Conservation (phyloP, 2,329 filamentous ascomycete species). For the Raffaelea albimanens region DNA sequence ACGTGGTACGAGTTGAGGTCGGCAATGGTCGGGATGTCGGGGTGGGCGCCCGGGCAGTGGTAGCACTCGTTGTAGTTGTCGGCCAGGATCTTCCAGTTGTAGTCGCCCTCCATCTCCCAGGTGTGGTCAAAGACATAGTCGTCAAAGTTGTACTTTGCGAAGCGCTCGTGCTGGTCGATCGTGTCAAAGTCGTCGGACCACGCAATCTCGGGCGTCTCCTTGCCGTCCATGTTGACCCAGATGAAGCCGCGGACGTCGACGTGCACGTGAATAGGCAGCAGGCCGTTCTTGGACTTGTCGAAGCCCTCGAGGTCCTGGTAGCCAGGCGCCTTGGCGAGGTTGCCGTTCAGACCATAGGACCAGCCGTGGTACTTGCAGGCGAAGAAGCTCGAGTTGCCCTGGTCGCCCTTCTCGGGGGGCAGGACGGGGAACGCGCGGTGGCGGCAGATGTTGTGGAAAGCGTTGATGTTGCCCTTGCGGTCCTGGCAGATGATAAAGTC, state of each 20-base stretch:
- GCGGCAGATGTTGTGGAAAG: slow-evolving; percentile 51
- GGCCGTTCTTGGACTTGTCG: slow-evolving; percentile 43
- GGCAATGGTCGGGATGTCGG: slow-evolving; percentile 46
- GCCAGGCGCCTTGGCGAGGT: slow-evolving; percentile 49
- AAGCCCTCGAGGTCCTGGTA: slow-evolving; percentile 48
- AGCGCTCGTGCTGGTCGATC: slow-evolving; percentile 34
- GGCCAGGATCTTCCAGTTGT: slow-evolving; percentile 51
- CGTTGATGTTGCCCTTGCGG: slow-evolving; percentile 40
- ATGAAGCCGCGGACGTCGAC: slow-evolving; percentile 45
- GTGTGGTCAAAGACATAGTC: slow-evolving; percentile 22
- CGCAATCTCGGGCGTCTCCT: slow-evolving; percentile 26
- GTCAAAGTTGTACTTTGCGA: slow-evolving; percentile 40
- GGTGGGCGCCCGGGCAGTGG: slow-evolving; percentile 51
- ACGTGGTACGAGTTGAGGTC: slow-evolving; percentile 40
- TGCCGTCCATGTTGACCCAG: slow-evolving; percentile 47
- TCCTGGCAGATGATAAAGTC: slow-evolving; percentile 44
- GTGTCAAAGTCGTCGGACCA: slow-evolving; percentile 44
- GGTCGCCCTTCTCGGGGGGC: background rate
- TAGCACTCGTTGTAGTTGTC: slow-evolving; percentile 62
- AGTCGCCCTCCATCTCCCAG: slow-evolving; percentile 37
- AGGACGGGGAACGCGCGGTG: background rate
- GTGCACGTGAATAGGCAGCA: slow-evolving; percentile 45
- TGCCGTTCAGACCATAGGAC: slow-evolving; percentile 49
- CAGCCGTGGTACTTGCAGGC: slow-evolving; percentile 55
- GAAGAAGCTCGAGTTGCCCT: slow-evolving; percentile 38